Evolutionary conservation across 1,284 basidiomycete genomes (phyloP).

Genomic region (Fereydounia khargensis): DNA sequence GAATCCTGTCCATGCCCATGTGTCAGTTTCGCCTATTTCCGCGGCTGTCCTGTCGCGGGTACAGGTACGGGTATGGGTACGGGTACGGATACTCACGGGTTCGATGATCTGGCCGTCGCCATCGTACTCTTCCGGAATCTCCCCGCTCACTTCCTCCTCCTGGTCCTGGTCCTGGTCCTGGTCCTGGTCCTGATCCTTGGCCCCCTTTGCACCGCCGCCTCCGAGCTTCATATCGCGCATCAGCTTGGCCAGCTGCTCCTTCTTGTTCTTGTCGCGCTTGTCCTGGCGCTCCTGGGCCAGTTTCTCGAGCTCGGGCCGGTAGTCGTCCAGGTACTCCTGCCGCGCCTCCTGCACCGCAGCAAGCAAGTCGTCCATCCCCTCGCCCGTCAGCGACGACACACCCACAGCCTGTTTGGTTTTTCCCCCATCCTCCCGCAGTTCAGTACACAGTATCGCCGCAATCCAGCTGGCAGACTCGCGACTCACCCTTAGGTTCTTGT

Average conservation of each 20-base stretch:
- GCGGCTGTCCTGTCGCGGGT: too few species aligned
- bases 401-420: conserved; percentile 98
- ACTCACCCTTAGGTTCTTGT: conserved; percentile 84
- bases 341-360: conserved; percentile 82
- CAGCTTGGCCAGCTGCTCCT: conserved; percentile 73
- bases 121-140: conserved; percentile 42
- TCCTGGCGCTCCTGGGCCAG: conserved; percentile 63
- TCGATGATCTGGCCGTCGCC: conserved; percentile 56
- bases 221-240: conserved; percentile 76
- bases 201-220: conserved; percentile 34
- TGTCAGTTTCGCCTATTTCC: too few species aligned
- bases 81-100: conserved; percentile 28
- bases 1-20: conserved; percentile 38
- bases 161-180: conserved; percentile 4
- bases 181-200: conserved; percentile 43
- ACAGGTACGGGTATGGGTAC: too few species aligned
- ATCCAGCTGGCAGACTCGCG: too few species aligned
- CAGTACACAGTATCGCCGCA: too few species aligned
- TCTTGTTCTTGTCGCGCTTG: conserved; percentile 67
- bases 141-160: conserved; percentile 2
- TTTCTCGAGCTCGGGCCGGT: conserved; percentile 82
- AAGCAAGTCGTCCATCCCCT: conserved; percentile 86
- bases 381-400: conserved; percentile 91
- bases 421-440: too few species aligned
- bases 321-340: conserved; percentile 82